Evolutionary conservation across 257 asterid species (phyloP).

Genomic region (Mentha longifolia): DNA sequence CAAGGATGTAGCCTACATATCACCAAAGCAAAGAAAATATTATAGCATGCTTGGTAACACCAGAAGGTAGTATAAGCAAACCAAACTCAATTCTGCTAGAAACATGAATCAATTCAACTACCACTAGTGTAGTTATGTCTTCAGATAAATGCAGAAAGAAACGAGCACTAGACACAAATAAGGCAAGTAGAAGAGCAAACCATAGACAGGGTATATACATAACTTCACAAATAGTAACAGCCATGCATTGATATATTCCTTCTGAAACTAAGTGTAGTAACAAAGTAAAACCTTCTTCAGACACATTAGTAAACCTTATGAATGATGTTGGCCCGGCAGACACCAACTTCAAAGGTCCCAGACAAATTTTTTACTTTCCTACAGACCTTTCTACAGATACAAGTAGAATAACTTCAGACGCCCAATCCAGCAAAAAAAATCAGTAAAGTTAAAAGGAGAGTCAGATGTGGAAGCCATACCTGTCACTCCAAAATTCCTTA

Average conservation of each 20-base stretch:
- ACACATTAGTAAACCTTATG: neutral
- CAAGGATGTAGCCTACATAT: constrained; percentile 70
- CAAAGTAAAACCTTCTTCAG: constrained; percentile 3
- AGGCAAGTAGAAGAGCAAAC: neutral
- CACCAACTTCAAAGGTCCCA: neutral
- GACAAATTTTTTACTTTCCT: neutral
- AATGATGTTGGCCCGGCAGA: neutral
- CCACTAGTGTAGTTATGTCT: neutral
- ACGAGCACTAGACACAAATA: neutral
- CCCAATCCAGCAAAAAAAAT: neutral
- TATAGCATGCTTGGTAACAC: constrained; percentile 7
- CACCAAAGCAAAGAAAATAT: constrained; percentile 21
- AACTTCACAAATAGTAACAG: neutral
- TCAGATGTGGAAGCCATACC: constrained; percentile 40
- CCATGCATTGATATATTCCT: neutral
- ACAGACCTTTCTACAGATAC: neutral
- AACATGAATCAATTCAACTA: neutral
- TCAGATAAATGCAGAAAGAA: neutral
- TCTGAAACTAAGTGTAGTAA: neutral
- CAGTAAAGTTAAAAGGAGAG: neutral
- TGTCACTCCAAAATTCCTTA: constrained; percentile 77
- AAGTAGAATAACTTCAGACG: neutral
- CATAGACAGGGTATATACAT: neutral
- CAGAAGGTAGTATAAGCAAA: constrained; percentile 3
- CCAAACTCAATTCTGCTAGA: neutral